Conservation (phyloP, 306 rosid genomes). For the Chamaecrista fasciculata region DNA sequence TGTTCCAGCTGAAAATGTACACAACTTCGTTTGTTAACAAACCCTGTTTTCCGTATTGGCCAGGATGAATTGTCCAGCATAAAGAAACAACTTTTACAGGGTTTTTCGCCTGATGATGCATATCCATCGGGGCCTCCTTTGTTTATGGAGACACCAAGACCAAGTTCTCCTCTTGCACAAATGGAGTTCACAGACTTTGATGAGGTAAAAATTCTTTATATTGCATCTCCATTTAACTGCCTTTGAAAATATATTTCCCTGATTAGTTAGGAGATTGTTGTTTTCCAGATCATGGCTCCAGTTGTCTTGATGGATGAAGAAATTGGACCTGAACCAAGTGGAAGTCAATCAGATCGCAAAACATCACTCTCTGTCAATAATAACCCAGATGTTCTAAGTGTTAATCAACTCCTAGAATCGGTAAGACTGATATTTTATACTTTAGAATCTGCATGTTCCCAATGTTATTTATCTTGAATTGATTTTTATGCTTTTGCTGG, state of each 20-base stretch:
- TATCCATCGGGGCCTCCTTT: conserved; percentile 83
- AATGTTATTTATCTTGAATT: conserved; percentile 27
- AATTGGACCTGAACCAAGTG: conserved; percentile 66
- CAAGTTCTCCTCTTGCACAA: conserved; percentile 71
- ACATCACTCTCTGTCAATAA: conserved; percentile 63
- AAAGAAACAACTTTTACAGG: conserved; percentile 64
- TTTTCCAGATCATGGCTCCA: conserved; percentile 56
- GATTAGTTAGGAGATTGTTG: conserved; percentile 27
- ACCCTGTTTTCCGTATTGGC: conserved; percentile 13
- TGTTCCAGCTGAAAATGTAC: background rate
- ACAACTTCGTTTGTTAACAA: conserved; percentile 15
- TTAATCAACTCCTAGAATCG: conserved; percentile 92
- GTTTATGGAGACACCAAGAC: conserved; percentile 93
- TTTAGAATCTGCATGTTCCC: background rate
- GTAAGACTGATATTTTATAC: conserved; percentile 46
- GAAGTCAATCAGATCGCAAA: conserved; percentile 79
- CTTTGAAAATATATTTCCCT: conserved; percentile 18
- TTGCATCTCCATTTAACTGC: conserved; percentile 31
- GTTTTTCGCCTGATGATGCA: conserved; percentile 88
- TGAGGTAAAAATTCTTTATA: conserved; percentile 50
- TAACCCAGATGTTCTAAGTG: conserved; percentile 60
- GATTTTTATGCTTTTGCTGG: conserved; percentile 27
- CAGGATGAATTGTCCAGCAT: conserved; percentile 80
- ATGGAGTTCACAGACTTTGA: conserved; percentile 64
- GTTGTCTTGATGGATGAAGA: conserved; percentile 66